Percentiles rank a stretch among this genome's conserved stretches.
Conservation (phyloP, 345 rosid species). For the Heritiera fomes region DNA sequence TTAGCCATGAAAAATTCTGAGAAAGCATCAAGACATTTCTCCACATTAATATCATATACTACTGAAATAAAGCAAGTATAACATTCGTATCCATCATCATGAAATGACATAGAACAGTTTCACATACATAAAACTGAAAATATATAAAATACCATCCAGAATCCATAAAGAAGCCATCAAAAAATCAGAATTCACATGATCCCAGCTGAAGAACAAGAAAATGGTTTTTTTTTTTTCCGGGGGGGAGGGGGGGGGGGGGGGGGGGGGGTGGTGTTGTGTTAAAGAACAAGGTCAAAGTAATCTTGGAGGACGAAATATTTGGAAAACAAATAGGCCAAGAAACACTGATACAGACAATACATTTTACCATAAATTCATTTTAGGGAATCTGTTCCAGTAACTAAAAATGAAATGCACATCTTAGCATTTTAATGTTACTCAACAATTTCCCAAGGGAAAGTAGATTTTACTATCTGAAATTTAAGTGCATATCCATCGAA, state of each 20-base stretch:
- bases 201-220: neutral
- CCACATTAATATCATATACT: neutral
- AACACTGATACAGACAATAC: neutral
- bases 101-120: neutral
- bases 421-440: neutral
- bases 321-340: neutral
- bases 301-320: neutral
- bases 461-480: neutral
- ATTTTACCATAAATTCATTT: neutral
- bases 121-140: neutral
- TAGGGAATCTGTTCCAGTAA: neutral
- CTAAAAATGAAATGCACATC: neutral
- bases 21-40: constrained; percentile 15
- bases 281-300: neutral
- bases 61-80: neutral
- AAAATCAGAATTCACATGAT: neutral
- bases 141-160: neutral
- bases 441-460: neutral
- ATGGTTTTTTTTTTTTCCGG: neutral
- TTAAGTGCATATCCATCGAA: neutral
- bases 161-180: neutral
- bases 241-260: too few relatives aligned
- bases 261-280: too few relatives aligned
- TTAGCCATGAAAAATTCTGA: neutral
- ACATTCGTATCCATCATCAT: neutral